Evolutionary conservation across 306 rosid genomes (phyloP).

Genomic region (Quercus agrifolia): DNA sequence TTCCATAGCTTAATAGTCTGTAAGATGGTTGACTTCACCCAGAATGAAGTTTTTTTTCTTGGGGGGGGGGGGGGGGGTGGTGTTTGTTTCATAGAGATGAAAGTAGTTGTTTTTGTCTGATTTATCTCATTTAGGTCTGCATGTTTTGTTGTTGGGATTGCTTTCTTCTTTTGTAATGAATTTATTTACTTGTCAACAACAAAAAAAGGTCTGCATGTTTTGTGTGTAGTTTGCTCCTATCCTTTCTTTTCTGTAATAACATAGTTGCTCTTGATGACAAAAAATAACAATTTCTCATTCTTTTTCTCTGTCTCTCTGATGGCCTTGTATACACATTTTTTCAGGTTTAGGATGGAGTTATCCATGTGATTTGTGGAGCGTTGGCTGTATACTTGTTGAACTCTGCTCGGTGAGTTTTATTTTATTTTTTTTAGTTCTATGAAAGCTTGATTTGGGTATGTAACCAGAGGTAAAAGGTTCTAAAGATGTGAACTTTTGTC

Average conservation of each 20-base stretch:
- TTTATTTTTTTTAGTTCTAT: conserved; percentile 13
- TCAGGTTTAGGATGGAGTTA: conserved; percentile 92
- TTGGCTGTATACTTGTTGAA: conserved; percentile 85
- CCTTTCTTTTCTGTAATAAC: not conserved
- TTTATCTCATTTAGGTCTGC: not conserved
- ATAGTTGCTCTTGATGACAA: not conserved
- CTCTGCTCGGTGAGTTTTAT: conserved; percentile 64
- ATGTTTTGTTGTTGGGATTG: not conserved
- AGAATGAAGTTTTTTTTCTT: not conserved
- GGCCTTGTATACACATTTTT: conserved; percentile 18
- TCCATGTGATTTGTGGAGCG: conserved; percentile 93
- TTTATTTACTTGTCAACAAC: no score
- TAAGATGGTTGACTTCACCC: not conserved
- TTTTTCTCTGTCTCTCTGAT: not conserved
- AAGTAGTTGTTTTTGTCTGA: no score
- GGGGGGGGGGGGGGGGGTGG: not conserved
- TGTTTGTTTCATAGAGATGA: not conserved
- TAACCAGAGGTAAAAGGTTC: conserved; percentile 15
- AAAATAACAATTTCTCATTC: not conserved
- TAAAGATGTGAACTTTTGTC: conserved; percentile 34
- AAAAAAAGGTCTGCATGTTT: not conserved
- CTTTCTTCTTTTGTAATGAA: no score
- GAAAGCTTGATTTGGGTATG: conserved; percentile 20
- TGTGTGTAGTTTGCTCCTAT: not conserved
- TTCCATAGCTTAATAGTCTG: not conserved